Percentiles rank a stretch among this genome's conserved stretches.
Conservation (phyloP, 257 asterid genomes). For the Nicotiana obtusifolia region DNA sequence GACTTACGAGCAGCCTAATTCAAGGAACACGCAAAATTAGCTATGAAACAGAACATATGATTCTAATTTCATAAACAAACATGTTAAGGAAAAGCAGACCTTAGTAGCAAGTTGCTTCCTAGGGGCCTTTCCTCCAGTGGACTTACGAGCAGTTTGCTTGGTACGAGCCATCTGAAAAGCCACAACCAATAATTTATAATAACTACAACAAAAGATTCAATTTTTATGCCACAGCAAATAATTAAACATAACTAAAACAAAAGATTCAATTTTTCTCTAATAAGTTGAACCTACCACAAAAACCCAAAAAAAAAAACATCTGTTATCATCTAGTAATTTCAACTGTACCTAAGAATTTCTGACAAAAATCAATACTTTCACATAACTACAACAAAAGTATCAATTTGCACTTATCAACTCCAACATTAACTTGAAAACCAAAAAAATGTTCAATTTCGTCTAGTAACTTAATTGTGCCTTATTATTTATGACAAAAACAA, state of each 20-base stretch:
- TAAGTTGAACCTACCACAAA: no score
- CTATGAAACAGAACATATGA: not conserved
- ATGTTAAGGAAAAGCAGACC: slow-evolving; percentile 11
- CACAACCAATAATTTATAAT: not conserved
- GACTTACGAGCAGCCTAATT: slow-evolving; percentile 73
- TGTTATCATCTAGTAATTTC: no score
- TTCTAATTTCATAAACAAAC: not conserved
- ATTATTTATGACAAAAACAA: not conserved
- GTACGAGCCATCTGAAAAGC: slow-evolving; percentile 65
- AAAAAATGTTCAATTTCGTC: not conserved
- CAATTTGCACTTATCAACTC: not conserved
- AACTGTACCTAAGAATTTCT: no score
- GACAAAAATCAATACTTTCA: no score
- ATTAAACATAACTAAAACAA: not conserved
- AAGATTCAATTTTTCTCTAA: not conserved
- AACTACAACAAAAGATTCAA: not conserved
- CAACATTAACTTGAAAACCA: not conserved
- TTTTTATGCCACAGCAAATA: not conserved
- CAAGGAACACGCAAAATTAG: not conserved
- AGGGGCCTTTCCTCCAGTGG: slow-evolving; percentile 78
- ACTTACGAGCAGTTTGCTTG: slow-evolving; percentile 76
- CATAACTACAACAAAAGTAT: no score
- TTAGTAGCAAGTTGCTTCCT: slow-evolving; percentile 74
- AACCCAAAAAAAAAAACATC: no score
- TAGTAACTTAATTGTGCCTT: not conserved